Base-by-base conservation (phyloP, 2,329 filamentous ascomycete species). In the Aspergillaceae sp. region DNA sequence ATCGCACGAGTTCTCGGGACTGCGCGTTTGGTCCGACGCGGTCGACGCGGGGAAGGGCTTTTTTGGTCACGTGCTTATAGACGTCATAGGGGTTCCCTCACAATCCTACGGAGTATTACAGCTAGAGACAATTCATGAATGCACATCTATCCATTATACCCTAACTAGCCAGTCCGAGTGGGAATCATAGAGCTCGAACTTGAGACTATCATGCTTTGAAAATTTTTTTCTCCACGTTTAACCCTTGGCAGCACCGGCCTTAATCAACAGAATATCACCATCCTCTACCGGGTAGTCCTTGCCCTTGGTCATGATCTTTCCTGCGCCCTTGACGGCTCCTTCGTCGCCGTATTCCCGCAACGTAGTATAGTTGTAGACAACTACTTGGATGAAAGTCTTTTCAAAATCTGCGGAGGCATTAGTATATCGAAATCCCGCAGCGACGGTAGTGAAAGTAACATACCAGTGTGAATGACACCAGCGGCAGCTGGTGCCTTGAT, bases 401-500 rank as follows among this genome's bases (percentile, higher is more conserved):
- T 98, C 92, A 56, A 98, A 97, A 67, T 98, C 92, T 61, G 41
- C 29, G 46, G 27, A 5, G 27, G 47, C 41, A 28, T 37, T 41
- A 44, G 45, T 29, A 50, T 40, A 44, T n/a, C 35, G 41, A 28
- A 40, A 7, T 6, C 7, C 26, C 36, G 36, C 11, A 11, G 11
- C 8, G 7, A 26, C 5, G 9, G 29, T 30, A 11, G 3, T 11
- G n/a, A 41, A 33, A 33, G 10, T 5, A 32, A 48, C 36, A 27
- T 62, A 71, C 69, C 70, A 56, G 84, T 87, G 73, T 98, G 92
- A 57, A 98, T 98, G 52, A 98, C 92, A 77, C 92, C 92, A 34
- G 92, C 92, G 41, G 92, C 92, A 64, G 94, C 86, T 11, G 92
- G 92, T n/a, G 92, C 92, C 76, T 98, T 98, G 65, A 85, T 95